Conservation (phyloP, 495 filamentous ascomycete genomes). For the Lentithecium fluviatile region DNA sequence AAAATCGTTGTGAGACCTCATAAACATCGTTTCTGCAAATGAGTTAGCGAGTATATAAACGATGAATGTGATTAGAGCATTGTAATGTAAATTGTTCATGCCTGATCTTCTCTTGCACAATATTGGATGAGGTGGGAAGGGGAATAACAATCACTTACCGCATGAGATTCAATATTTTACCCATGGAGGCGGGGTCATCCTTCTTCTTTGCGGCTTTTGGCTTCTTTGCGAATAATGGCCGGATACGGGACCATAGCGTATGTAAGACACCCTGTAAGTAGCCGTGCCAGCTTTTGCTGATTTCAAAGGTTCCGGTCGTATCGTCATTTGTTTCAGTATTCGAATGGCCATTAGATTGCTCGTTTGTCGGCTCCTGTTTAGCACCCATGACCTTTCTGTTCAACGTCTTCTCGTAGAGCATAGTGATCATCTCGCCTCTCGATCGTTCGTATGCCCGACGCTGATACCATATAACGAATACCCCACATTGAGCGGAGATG, state of each 20-base stretch:
- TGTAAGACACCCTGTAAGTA: not conserved
- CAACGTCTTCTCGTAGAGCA: slow-evolving; percentile 82
- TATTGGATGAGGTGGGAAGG: too few species aligned
- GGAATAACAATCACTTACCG: slow-evolving; percentile 49
- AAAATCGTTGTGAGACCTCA: slow-evolving; percentile 77
- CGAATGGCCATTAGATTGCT: slow-evolving; percentile 12
- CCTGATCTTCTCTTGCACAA: too few species aligned
- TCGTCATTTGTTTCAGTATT: slow-evolving; percentile 26
- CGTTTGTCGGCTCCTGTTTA: slow-evolving; percentile 33
- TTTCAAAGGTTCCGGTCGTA: slow-evolving; percentile 36
- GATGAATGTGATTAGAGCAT: too few species aligned
- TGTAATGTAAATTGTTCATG: too few species aligned
- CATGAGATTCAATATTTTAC: slow-evolving; percentile 80
- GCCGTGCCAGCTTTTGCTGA: not conserved
- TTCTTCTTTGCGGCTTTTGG: slow-evolving; percentile 20
- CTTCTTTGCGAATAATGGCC: slow-evolving; percentile 14
- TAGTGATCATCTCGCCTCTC: slow-evolving; percentile 81
- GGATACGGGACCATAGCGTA: not conserved
- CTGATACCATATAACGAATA: slow-evolving; percentile 72
- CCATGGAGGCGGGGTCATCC: slow-evolving; percentile 68
- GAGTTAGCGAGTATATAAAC: not conserved
- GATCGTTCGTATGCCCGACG: slow-evolving; percentile 75
- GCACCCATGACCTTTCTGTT: slow-evolving; percentile 67
- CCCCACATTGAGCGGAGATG: slow-evolving; percentile 61
- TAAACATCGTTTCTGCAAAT: slow-evolving; percentile 63